phyloP scores from a whole-genome alignment of 2,329 filamentous ascomycete genomes.

The Coniochaeta sp. region DNA sequence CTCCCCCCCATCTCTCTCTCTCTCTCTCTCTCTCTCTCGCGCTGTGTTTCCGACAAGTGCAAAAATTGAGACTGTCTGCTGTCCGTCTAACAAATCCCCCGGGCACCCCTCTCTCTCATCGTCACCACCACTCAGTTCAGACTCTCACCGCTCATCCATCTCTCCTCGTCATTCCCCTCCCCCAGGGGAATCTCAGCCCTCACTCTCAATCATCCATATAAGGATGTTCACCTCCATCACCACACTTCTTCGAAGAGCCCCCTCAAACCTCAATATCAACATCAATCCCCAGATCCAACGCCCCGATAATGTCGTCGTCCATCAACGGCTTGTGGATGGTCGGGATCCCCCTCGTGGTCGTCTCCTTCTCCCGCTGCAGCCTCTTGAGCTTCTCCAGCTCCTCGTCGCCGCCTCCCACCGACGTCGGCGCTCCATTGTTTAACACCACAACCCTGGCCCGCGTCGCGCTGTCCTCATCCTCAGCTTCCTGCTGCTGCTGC shows the following conservation, averaged over 20 bases:
- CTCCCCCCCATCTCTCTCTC: too few species aligned
- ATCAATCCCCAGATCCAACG: constrained; percentile 85
- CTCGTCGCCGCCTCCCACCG: not conserved
- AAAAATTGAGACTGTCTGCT: too few species aligned
- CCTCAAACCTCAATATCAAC: constrained; percentile 56
- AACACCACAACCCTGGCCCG: not conserved
- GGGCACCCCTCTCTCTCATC: too few species aligned
- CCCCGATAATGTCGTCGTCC: constrained; percentile 89
- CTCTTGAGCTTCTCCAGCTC: constrained; percentile 37
- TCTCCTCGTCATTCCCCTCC: too few species aligned
- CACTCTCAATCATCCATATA: too few species aligned
- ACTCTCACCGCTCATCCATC: too few species aligned
- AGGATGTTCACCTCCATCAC: too few species aligned
- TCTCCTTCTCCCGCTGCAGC: constrained; percentile 36
- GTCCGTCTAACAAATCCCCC: too few species aligned
- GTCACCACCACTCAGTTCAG: too few species aligned
- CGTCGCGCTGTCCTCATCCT: constrained; percentile 34
- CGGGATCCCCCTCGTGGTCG: constrained; percentile 51
- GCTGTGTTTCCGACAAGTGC: not conserved
- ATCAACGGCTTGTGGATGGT: constrained; percentile 72
- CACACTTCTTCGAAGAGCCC: too few species aligned
- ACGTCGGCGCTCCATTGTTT: not conserved
- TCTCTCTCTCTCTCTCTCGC: too few species aligned
- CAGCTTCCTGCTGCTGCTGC: not conserved
- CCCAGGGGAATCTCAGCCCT: too few species aligned